phyloP scores from a whole-genome alignment of 352 stramenopile genomes.

The Phytopythium delawarense region DNA sequence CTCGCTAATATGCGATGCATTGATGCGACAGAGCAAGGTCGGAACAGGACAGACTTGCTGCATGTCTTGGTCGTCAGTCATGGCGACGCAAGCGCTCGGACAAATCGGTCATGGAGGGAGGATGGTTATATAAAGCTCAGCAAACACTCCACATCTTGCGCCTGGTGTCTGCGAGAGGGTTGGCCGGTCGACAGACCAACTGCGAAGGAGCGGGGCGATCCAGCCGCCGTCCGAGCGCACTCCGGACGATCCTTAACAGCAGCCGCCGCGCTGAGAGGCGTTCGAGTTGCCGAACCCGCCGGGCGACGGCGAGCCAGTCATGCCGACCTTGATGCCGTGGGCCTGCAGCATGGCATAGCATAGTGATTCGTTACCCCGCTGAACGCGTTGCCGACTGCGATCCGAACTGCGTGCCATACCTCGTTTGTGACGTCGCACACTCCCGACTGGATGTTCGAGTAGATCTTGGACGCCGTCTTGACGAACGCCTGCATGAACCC shows the following conservation, averaged over 20 bases:
- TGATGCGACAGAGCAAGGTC: not conserved
- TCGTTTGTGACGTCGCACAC: constrained; percentile 95
- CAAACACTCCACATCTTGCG: not conserved
- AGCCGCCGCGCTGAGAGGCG: constrained; percentile 64
- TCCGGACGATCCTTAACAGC: constrained; percentile 49
- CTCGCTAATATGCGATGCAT: not conserved
- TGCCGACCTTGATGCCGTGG: constrained; percentile 88
- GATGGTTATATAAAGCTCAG: constrained; percentile 2
- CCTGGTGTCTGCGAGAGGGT: not conserved
- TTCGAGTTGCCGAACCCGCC: constrained; percentile 78
- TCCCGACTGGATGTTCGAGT: constrained; percentile 94
- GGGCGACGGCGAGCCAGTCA: constrained; percentile 75
- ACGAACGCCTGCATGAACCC: constrained; percentile 85
- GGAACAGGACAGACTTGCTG: not conserved
- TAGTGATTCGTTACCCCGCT: not conserved
- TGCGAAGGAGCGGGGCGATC: not conserved
- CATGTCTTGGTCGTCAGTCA: not conserved
- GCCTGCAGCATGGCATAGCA: constrained; percentile 26
- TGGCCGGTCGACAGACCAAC: not conserved
- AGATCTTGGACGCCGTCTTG: constrained; percentile 95
- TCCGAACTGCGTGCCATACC: constrained; percentile 22
- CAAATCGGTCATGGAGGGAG: not conserved
- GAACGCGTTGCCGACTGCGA: not conserved
- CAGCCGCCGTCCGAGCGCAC: not conserved
- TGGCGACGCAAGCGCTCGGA: not conserved